These are phyloP conservation scores for Xylariaceae sp. DNA, from an alignment of 2,329 filamentous ascomycete genomes.

Conservation along the genomic window DNA sequence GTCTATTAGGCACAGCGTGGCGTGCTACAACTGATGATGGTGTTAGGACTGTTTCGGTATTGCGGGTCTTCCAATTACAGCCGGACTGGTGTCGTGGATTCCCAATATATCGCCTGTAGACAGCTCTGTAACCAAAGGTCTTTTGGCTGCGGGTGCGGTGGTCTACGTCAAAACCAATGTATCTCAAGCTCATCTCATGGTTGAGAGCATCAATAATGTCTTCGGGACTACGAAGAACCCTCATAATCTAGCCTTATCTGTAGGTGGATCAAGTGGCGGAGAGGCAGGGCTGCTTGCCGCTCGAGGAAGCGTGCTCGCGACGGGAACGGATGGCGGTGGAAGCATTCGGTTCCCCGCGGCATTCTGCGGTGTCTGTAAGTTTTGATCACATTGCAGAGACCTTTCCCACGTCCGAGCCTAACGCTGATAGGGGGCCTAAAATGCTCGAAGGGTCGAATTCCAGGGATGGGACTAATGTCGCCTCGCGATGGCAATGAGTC, in stretches of 20 bases:
- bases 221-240: neutral
- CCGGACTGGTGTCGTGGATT: neutral
- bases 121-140: neutral
- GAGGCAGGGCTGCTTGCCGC: neutral
- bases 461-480: too few species aligned
- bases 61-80: neutral
- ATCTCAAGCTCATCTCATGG: neutral
- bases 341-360: neutral
- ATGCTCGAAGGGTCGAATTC: too few species aligned
- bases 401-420: too few species aligned
- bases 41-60: neutral
- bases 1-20: neutral
- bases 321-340: neutral
- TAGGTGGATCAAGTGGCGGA: neutral
- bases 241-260: neutral
- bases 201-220: neutral
- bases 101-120: neutral
- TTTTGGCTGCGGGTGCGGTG: neutral
- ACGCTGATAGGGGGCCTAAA: too few species aligned
- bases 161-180: neutral
- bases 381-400: too few species aligned
- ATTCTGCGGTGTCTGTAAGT: neutral
- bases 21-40: neutral
- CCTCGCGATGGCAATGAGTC: too few species aligned
- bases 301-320: neutral